These are phyloP conservation scores for Blastobotrys niveus DNA, from an alignment of 1,139 yeast genomes.

Conservation along the genomic window DNA sequence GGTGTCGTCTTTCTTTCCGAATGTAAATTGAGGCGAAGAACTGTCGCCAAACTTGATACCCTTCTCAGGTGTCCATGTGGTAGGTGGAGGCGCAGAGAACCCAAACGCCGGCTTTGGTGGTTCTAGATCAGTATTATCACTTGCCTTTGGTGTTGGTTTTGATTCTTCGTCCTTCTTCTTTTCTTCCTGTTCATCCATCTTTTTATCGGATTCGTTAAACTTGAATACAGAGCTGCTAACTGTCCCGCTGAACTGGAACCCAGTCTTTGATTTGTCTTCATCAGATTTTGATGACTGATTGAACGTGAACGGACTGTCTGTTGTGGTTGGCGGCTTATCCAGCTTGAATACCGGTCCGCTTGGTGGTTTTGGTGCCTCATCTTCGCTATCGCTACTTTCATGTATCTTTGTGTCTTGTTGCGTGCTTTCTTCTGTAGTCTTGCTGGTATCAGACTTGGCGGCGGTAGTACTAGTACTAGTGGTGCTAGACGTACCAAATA, in stretches of 20 bases:
- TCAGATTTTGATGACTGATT: conserved; percentile 7
- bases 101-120: conserved; percentile 15
- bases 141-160: neutral
- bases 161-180: conserved; percentile 16
- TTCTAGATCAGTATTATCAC: neutral
- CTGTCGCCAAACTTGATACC: conserved; percentile 33
- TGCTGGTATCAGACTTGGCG: neutral
- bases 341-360: conserved; percentile 24
- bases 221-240: conserved; percentile 10
- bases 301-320: conserved; percentile 21
- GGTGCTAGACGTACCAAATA: too few relatives aligned
- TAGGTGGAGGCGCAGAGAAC: conserved; percentile 1
- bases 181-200: conserved; percentile 20
- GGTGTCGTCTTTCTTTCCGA: conserved; percentile 4
- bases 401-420: neutral
- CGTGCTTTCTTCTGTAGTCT: neutral
- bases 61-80: conserved; percentile 34
- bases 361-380: conserved; percentile 21
- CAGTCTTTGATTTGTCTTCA: conserved; percentile 14
- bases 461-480: neutral
- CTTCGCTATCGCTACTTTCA: conserved; percentile 1
- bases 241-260: conserved; percentile 16
- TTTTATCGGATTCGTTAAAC: conserved; percentile 7
- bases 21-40: conserved; percentile 11
- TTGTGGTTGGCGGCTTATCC: conserved; percentile 21